phyloP scores from a whole-genome alignment of 2,329 filamentous ascomycete genomes.

The Colletotrichum spinosum region DNA sequence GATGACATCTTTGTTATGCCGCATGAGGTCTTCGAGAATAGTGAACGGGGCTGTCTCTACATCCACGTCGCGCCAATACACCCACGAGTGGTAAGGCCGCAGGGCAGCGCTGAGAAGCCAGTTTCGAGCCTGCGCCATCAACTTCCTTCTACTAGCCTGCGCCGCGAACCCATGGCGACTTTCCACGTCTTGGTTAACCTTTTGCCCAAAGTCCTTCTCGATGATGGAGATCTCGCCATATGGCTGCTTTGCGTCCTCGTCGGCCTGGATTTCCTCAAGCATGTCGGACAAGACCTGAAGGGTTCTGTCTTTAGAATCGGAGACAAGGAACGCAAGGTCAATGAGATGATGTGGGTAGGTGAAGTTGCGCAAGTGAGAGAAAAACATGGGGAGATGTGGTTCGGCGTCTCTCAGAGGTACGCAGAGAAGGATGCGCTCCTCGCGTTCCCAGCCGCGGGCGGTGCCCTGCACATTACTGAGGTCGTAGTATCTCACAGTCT shows the following conservation, averaged over 20 bases:
- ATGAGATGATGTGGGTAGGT: slow-evolving; percentile 98
- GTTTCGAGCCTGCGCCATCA: slow-evolving; percentile 98
- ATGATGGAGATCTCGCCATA: slow-evolving; percentile 98
- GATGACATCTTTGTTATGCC: slow-evolving; percentile 98
- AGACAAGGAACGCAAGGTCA: slow-evolving; percentile 95
- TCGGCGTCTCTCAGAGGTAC: slow-evolving; percentile 94
- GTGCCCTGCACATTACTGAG: slow-evolving; percentile 91
- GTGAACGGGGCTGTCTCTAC: slow-evolving; percentile 97
- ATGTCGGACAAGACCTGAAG: slow-evolving; percentile 79
- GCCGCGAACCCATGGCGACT: slow-evolving; percentile 97
- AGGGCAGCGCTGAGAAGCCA: slow-evolving; percentile 95
- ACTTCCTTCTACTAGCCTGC: slow-evolving; percentile 90
- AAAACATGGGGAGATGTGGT: slow-evolving; percentile 96
- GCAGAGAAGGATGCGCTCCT: slow-evolving; percentile 94
- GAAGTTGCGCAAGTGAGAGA: slow-evolving; percentile 94
- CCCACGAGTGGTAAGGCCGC: slow-evolving; percentile 96
- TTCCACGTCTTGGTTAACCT: slow-evolving; percentile 97
- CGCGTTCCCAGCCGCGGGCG: slow-evolving; percentile 92
- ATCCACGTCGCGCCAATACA: slow-evolving; percentile 99
- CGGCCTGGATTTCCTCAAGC: slow-evolving; percentile 82
- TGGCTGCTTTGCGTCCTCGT: slow-evolving; percentile 81
- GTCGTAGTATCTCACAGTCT: slow-evolving; percentile 98
- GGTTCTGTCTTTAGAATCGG: slow-evolving; percentile 95
- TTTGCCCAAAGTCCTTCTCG: slow-evolving; percentile 98
- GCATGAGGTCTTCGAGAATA: slow-evolving; percentile 97